phyloP scores from a whole-genome alignment of 2,329 filamentous ascomycete genomes.

The Alternaria hordeiaustralica region DNA sequence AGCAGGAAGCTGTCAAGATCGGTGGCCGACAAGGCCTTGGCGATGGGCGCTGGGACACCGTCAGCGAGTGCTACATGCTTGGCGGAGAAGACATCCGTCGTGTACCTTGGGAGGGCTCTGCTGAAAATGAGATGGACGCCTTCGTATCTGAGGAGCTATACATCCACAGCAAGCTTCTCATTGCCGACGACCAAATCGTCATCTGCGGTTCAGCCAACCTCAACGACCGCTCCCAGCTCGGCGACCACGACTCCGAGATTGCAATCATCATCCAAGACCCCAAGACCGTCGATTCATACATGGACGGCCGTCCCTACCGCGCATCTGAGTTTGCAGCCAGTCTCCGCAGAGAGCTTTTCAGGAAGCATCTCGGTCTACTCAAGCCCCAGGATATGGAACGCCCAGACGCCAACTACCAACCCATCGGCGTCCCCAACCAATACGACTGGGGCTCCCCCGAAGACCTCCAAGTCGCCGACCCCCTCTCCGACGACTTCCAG shows the following conservation, averaged over 20 bases:
- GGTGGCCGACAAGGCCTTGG: slow-evolving; percentile 54
- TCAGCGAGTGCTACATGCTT: slow-evolving; percentile 84
- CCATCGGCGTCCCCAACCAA: slow-evolving; percentile 62
- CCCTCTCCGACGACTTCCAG: slow-evolving; percentile 71
- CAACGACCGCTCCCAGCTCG: slow-evolving; percentile 78
- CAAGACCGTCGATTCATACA: slow-evolving; percentile 70
- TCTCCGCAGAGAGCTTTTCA: slow-evolving; percentile 83
- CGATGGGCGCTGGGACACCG: slow-evolving; percentile 72
- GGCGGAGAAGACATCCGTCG: slow-evolving; percentile 72
- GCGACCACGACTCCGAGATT: slow-evolving; percentile 85
- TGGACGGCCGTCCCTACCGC: slow-evolving; percentile 74
- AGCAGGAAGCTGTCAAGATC: slow-evolving; percentile 67
- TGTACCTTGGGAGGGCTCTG: slow-evolving; percentile 65
- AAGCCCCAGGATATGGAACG: slow-evolving; percentile 72
- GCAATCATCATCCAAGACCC: slow-evolving; percentile 87
- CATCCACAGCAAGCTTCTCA: slow-evolving; percentile 73
- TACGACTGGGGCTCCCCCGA: slow-evolving; percentile 58
- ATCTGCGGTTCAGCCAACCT: slow-evolving; percentile 80
- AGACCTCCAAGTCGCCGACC: slow-evolving; percentile 71
- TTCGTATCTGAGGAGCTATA: slow-evolving; percentile 70
- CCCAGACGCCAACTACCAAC: slow-evolving; percentile 64
- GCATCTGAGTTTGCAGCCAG: slow-evolving; percentile 80
- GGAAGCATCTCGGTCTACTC: slow-evolving; percentile 88
- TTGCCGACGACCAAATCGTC: slow-evolving; percentile 80
- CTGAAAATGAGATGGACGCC: slow-evolving; percentile 64